Evolutionary conservation across 495 filamentous ascomycete genomes (phyloP), one percentile per base, ranked within the genome.

Genomic region (Emericellopsis terricola): DNA sequence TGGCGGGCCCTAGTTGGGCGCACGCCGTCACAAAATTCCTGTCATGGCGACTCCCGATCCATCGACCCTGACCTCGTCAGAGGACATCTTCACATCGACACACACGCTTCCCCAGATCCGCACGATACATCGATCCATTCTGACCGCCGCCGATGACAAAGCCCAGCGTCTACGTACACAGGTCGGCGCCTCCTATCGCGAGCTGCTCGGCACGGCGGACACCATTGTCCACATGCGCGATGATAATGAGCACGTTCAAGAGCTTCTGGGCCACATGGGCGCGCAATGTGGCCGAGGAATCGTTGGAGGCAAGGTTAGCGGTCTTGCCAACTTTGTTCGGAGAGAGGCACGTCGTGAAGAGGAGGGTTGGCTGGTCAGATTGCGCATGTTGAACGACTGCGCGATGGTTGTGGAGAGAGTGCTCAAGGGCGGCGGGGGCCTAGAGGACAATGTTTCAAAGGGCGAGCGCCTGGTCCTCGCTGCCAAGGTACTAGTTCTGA

Each of bases 161-260:
- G 78, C 78, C 46, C 76, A 82, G 49, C 82, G 81, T 47, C 68
- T 96, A 53, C 76, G 89, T 53, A 78, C 78, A 30, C 74, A 92
- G 38, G 89, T 96, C 45, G 91, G 89, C n/a, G 81, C 69, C 37
- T 78, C 81, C 50, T 97, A 97, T 53, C 73, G 89, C 47, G 82
- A 92, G 41, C 71, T 96, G 8, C 73, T 97, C 14, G 81, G 80
- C 30, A 94, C 91, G 1, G 89, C 89, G 19, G 85, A 94, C 49
- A 71, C 74, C 16, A 97, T 97, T 45, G 74, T 94, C 18, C 64
- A 72, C 31, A 94, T 97, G 86, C 76, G 85, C 29, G 53, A 46
- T 8, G 69, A 83, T 40, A 86, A 89, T 55, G 66, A 77, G 32
- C 48, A 65, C 11, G 77, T 83, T 15, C 84, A 94, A 50, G 53